phyloP scores from a whole-genome alignment of 1,139 yeast species.

The Taphrina confusa region DNA sequence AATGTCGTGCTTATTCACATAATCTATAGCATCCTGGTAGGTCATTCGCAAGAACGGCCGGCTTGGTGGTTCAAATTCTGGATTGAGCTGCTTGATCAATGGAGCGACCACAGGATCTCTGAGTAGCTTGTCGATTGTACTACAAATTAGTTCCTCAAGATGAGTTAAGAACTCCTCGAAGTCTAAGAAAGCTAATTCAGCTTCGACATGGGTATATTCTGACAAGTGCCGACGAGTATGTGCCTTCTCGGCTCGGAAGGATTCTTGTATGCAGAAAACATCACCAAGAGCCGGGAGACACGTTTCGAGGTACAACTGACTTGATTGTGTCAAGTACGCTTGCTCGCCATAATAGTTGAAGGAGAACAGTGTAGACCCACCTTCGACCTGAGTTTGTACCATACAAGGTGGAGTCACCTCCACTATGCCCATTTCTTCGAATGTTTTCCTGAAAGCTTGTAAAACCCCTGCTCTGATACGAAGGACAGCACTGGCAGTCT shows the following conservation, averaged over 20 bases:
- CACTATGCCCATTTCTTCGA: constrained; percentile 67
- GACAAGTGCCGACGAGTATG: constrained; percentile 98
- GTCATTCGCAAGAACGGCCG: constrained; percentile 89
- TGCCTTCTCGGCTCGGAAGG: constrained; percentile 98
- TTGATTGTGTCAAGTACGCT: constrained; percentile 93
- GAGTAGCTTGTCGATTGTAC: constrained; percentile 69
- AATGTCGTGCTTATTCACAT: constrained; percentile 95
- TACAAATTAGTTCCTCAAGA: constrained; percentile 74
- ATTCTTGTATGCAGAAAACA: constrained; percentile 95
- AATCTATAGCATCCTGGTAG: constrained; percentile 84
- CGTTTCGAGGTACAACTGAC: constrained; percentile 95
- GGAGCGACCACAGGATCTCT: constrained; percentile 93
- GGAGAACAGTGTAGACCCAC: constrained; percentile 93
- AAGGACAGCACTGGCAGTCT: constrained; percentile 89
- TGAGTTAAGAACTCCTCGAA: constrained; percentile 86
- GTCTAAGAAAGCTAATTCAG: constrained; percentile 81
- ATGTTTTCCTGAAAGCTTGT: constrained; percentile 72
- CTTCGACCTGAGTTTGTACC: constrained; percentile 99
- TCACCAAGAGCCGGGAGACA: constrained; percentile 95
- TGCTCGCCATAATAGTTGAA: constrained; percentile 96
- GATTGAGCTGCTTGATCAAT: constrained; percentile 86
- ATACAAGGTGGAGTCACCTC: constrained; percentile 99
- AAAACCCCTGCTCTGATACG: constrained; percentile 85
- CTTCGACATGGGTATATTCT: constrained; percentile 96
- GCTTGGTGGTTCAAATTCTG: constrained; percentile 76